phyloP scores from a whole-genome alignment of 2,329 filamentous ascomycete species.

The Beauveria varroae region DNA sequence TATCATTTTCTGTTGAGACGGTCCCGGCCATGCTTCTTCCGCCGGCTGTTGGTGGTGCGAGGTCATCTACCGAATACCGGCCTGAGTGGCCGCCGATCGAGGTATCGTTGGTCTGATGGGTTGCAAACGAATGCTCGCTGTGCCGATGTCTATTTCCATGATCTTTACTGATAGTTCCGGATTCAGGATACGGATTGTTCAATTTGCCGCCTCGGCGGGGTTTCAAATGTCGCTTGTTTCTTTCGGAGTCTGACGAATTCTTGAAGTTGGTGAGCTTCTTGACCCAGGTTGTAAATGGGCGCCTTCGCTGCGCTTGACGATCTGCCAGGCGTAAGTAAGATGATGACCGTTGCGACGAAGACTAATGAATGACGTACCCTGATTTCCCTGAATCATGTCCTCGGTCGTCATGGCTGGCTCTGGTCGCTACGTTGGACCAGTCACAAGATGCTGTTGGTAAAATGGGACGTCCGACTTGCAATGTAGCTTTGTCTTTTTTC shows the following conservation, averaged over 20 bases:
- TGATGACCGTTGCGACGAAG: constrained; percentile 12
- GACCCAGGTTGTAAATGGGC: constrained; percentile 89
- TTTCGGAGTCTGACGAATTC: constrained; percentile 53
- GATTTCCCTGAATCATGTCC: constrained; percentile 32
- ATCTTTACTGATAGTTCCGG: constrained; percentile 46
- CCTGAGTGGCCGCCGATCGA: constrained; percentile 51
- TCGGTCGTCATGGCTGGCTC: constrained; percentile 27
- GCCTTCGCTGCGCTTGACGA: constrained; percentile 59
- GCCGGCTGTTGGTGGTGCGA: constrained; percentile 50
- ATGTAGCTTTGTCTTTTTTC: background rate
- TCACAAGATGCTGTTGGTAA: background rate
- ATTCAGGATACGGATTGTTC: constrained; percentile 91
- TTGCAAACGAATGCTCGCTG: constrained; percentile 49
- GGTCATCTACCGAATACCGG: constrained; percentile 52
- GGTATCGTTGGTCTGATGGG: constrained; percentile 44
- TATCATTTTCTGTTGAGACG: constrained; percentile 75
- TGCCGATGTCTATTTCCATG: constrained; percentile 18
- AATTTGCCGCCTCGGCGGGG: constrained; percentile 54
- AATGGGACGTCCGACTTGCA: background rate
- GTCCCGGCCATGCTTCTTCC: constrained; percentile 72
- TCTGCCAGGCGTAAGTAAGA: constrained; percentile 45
- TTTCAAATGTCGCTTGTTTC: constrained; percentile 34
- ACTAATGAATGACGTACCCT: constrained; percentile 28
- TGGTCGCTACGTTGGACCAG: background rate
- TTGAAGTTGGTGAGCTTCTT: constrained; percentile 90